Evolutionary conservation across 2,329 filamentous ascomycete species (phyloP), one percentile per base, ranked within the genome.

Genomic region (Ophiosphaerella korrae): DNA sequence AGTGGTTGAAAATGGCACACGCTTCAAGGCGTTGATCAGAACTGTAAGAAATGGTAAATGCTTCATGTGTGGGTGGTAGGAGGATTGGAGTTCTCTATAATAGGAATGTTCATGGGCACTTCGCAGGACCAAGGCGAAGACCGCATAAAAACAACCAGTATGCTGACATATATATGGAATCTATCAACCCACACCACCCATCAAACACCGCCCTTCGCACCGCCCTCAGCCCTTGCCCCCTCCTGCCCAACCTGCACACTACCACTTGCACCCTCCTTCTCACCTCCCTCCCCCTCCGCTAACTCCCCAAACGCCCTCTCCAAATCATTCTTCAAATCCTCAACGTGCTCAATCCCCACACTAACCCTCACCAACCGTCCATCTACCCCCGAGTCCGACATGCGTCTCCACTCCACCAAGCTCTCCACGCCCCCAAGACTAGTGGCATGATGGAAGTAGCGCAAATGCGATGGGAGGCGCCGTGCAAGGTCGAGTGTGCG

Each of bases 361-460:
- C 92, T 97, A 26, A 99, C 77, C 44, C 94, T 79, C 73, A 97
- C 67, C 71, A 97, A 73, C 50, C 84, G 80, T 67, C 80, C 83
- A 68, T 95, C 90, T 34, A 95, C 86, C 1, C 72, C 79, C 3
- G 75, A 65, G 78, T 99, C 94, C 52, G 86, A 88, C 90, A 99
- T 94, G 41, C 88, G 84, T 52, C 94, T 82, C 94, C 94, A 99
- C 82, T 99, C 94, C 63, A 99, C 92, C 78, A 97, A 75, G 67
- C 90, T 94, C 82, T 97, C 94, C 8, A 97, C 91, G 4, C 94
- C 93, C 2, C 94, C 94, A 24, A 97, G 75, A 72, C 90, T 95
- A 2, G 94, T 99, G 5, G 94, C 94, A 74, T 99, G 94, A 64
- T 96, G 90, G 78, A 97, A 97, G 38, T 96, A 81, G 2, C 80